Base-by-base conservation (phyloP, 2,329 filamentous ascomycete species). In the Zymoseptoria passerinii region DNA sequence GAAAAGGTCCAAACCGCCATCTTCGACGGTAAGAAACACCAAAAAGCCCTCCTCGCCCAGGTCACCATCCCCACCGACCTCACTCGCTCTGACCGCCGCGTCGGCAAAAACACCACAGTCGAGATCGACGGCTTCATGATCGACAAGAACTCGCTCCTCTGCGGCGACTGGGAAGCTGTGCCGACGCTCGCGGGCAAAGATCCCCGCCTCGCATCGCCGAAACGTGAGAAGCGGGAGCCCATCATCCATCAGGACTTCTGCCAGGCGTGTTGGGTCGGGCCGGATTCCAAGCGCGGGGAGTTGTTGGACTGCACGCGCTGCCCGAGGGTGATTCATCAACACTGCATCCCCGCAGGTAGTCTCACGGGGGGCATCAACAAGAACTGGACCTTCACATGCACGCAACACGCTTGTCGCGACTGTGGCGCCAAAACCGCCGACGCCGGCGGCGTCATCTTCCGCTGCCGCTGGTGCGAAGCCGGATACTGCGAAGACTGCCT, bases 401-500 rank as follows among this genome's bases (percentile, higher is more conserved):
- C 81, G 0, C 81, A 83, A 50, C 83, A 86, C 62, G 69, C 76
- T 50, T 85, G 83, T 61, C 68, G 64, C 2, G 76, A 80, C 48
- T 85, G 83, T 59, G 70, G 71, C 1, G 80, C 80, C 64, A 80
- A 78, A 57, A 81, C 81, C 0, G 68, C 68, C 0, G 75, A 79
- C 35, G 77, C 76, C 2, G 78, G 78, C 1, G 78, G 77, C 10
- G 69, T 81, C 58, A 73, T 80, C 27, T 79, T 77, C 66, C 75
- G 79, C 20, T 85, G 82, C 65, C 74, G 80, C 8, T 82, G 76
- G 74, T 86, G 83, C 61, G 76, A 79, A 28, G 70, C 71, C 1
- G 81, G 78, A 0, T 84, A 76, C 63, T 86, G 83, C 64, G 82
- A 85, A 57, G 79, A 83, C 50, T 85, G 82, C 64, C 66, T 85